A percentile compares a stretch with the other conserved stretches of the same genome.
Conservation (phyloP, 768 basidiomycete genomes). For the Daedalea quercina region DNA sequence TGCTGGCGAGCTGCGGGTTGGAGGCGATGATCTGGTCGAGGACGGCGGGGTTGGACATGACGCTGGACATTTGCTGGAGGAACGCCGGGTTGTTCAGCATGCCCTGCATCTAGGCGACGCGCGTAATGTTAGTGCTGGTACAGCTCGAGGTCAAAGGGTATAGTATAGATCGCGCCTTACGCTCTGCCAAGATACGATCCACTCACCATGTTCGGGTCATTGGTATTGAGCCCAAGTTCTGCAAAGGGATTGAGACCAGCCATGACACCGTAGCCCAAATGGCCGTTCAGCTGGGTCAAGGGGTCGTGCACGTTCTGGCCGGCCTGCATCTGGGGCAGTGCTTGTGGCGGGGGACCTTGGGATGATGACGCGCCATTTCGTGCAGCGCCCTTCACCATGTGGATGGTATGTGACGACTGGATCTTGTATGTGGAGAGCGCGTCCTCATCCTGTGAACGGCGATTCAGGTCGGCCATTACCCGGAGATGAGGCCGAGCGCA, state of each 20-base stretch:
- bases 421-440: conserved; percentile 82
- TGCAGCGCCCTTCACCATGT: conserved; percentile 87
- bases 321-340: conserved; percentile 80
- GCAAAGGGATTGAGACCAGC: conserved; percentile 90
- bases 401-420: conserved; percentile 79
- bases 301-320: conserved; percentile 89
- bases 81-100: conserved; percentile 87
- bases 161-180: no score
- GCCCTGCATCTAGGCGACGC: conserved; percentile 53
- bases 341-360: conserved; percentile 39
- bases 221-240: conserved; percentile 83
- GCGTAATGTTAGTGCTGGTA: no score
- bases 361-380: conserved; percentile 33
- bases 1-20: conserved; percentile 68
- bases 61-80: conserved; percentile 76
- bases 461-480: not conserved
- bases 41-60: conserved; percentile 86
- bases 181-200: no score
- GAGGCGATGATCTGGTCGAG: conserved; percentile 80
- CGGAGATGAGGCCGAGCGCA: not conserved
- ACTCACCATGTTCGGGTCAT: conserved; percentile 91
- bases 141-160: no score
- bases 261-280: conserved; percentile 72
- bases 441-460: conserved; percentile 66
- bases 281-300: conserved; percentile 75